phyloP scores from a whole-genome alignment of 2,329 filamentous ascomycete species.

The Talaromyces albobiverticillius region DNA sequence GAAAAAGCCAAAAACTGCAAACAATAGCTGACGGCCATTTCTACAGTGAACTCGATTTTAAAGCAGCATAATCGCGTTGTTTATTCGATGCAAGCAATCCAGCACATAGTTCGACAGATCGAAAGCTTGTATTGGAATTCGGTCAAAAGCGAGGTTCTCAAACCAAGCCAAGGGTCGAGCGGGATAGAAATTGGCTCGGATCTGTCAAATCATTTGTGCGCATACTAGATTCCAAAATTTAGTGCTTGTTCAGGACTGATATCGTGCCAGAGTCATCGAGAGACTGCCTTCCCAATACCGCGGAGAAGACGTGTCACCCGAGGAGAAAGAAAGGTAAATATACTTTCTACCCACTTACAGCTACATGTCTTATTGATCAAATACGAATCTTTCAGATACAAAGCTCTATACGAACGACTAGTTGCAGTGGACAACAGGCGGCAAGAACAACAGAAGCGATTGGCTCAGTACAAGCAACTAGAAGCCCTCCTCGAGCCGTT shows the following conservation, averaged over 20 bases:
- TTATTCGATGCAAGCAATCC: slow-evolving; percentile 54
- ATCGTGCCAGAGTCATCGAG: slow-evolving; percentile 33
- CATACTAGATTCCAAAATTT: neutral
- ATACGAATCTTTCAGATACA: slow-evolving; percentile 29
- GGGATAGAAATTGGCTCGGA: slow-evolving; percentile 38
- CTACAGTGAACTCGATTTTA: slow-evolving; percentile 50
- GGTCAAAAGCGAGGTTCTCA: slow-evolving; percentile 35
- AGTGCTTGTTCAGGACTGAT: neutral
- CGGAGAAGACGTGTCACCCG: slow-evolving; percentile 28
- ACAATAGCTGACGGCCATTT: slow-evolving; percentile 5
- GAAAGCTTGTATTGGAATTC: slow-evolving; percentile 55
- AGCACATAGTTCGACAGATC: slow-evolving; percentile 56
- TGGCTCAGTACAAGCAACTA: slow-evolving; percentile 48
- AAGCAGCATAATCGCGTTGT: slow-evolving; percentile 53
- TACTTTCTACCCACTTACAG: slow-evolving; percentile 16
- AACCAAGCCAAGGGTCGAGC: slow-evolving; percentile 21
- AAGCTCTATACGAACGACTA: slow-evolving; percentile 42
- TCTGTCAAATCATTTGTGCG: slow-evolving; percentile 38
- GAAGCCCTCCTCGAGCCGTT: slow-evolving; percentile 49
- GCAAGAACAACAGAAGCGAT: slow-evolving; percentile 44
- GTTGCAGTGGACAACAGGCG: slow-evolving; percentile 44
- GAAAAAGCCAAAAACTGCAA: neutral
- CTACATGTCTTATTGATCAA: slow-evolving; percentile 24
- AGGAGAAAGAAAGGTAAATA: slow-evolving; percentile 24
- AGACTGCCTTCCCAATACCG: slow-evolving; percentile 37